phyloP scores from a whole-genome alignment of 495 filamentous ascomycete species.

The Choiromyces venosus region DNA sequence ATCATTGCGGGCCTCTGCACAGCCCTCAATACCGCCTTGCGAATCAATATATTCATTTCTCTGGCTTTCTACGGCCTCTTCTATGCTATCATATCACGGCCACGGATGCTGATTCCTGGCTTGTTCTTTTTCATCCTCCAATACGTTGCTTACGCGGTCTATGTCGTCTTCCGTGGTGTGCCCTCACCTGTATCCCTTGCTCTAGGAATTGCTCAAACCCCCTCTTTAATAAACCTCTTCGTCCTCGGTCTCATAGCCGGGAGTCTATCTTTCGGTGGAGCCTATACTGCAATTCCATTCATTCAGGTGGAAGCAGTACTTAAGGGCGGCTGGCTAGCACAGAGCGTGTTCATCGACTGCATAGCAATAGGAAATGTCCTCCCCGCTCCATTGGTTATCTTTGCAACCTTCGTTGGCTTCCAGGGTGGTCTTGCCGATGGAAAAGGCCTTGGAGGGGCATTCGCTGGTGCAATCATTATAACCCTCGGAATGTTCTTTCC shows the following conservation, averaged over 20 bases:
- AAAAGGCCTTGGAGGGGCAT: constrained; percentile 32
- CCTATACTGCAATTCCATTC: constrained; percentile 46
- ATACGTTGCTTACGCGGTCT: constrained; percentile 43
- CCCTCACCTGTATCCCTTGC: constrained; percentile 44
- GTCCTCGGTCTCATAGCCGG: constrained; percentile 45
- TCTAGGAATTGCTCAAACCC: constrained; percentile 44
- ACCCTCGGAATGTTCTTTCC: constrained; percentile 45
- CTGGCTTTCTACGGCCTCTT: constrained; percentile 43
- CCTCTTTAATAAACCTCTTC: constrained; percentile 43
- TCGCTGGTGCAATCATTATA: constrained; percentile 44
- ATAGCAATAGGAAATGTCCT: constrained; percentile 45
- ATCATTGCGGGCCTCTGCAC: constrained; percentile 43
- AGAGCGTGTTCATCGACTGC: constrained; percentile 44
- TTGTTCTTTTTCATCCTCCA: constrained; percentile 41
- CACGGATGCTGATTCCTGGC: constrained; percentile 37
- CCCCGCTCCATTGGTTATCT: constrained; percentile 45
- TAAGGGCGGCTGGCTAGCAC: constrained; percentile 43
- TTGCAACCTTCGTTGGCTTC: constrained; percentile 45
- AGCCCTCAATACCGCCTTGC: constrained; percentile 42
- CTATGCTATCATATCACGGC: constrained; percentile 36
- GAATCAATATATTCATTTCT: constrained; percentile 46
- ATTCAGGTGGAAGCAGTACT: constrained; percentile 45
- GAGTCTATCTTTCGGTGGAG: constrained; percentile 44
- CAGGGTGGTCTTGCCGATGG: constrained; percentile 41
- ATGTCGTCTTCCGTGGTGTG: constrained; percentile 42